Evolutionary conservation across 2,329 filamentous ascomycete genomes (phyloP).

Genomic region (Aaosphaeria arxii): DNA sequence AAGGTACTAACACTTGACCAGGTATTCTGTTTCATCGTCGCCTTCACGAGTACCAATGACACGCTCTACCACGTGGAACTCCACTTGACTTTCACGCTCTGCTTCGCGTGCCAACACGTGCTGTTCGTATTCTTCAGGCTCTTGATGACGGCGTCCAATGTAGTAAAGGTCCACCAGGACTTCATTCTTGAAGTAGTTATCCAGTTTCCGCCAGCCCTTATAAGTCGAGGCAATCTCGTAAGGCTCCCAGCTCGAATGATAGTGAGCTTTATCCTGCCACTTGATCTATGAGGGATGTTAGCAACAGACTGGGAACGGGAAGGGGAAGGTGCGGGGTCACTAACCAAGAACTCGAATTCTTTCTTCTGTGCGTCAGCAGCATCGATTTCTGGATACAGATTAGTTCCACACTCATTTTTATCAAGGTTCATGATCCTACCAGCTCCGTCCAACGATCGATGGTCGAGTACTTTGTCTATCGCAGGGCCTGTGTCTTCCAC

Average conservation of each 20-base stretch:
- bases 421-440: slow-evolving; percentile 24
- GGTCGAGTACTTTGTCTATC: slow-evolving; percentile 87
- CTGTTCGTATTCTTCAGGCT: slow-evolving; percentile 83
- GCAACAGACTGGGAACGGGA: not conserved
- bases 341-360: slow-evolving; percentile 76
- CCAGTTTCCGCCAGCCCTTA: slow-evolving; percentile 81
- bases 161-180: slow-evolving; percentile 78
- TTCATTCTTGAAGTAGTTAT: slow-evolving; percentile 89
- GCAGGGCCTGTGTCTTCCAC: slow-evolving; percentile 77
- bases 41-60: slow-evolving; percentile 81
- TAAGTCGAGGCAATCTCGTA: slow-evolving; percentile 71
- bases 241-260: slow-evolving; percentile 94
- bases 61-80: slow-evolving; percentile 89
- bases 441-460: slow-evolving; percentile 68
- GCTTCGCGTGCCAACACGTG: slow-evolving; percentile 94
- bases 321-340: slow-evolving; percentile 9
- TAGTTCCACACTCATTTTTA: slow-evolving; percentile 9
- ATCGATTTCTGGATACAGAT: slow-evolving; percentile 30
- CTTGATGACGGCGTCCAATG: slow-evolving; percentile 51
- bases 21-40: slow-evolving; percentile 81
- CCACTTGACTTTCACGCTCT: slow-evolving; percentile 80
- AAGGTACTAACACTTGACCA: slow-evolving; percentile 71
- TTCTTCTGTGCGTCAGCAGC: slow-evolving; percentile 50
- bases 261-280: slow-evolving; percentile 93
- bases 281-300: slow-evolving; percentile 64